Percentiles rank a stretch among this genome's conserved stretches.
Evolutionary conservation across 2,329 filamentous ascomycete genomes (phyloP).

Genomic region (Raffaelea deltoideospora): DNA sequence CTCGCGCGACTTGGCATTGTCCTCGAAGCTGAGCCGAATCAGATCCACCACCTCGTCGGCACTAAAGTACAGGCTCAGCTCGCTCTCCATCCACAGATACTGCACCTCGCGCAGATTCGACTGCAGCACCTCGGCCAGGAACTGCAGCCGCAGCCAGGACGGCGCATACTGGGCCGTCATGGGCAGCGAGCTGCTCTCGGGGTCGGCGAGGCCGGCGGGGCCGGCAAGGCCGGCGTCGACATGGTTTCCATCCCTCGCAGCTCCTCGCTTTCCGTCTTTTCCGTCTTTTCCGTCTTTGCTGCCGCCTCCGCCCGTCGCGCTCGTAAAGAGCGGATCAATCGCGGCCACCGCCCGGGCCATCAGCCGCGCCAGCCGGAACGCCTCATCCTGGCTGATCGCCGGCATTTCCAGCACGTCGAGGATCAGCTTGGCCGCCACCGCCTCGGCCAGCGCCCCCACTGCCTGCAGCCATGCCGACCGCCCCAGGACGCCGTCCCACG

Average conservation of each 20-base stretch:
- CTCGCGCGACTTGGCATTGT: slow-evolving; percentile 42
- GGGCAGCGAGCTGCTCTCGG: slow-evolving; percentile 27
- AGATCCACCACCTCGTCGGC: slow-evolving; percentile 46
- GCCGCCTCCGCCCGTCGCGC: too few relatives aligned
- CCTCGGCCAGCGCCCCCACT: slow-evolving; percentile 42
- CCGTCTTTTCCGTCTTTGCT: slow-evolving; percentile 9
- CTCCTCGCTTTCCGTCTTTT: slow-evolving; percentile 13
- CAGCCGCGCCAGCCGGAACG: slow-evolving; percentile 43
- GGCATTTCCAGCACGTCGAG: slow-evolving; percentile 46
- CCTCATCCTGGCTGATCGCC: slow-evolving; percentile 47
- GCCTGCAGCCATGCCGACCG: slow-evolving; percentile 49
- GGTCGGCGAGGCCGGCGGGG: slow-evolving; percentile 4
- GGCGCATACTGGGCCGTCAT: slow-evolving; percentile 44
- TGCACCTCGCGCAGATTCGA: slow-evolving; percentile 49
- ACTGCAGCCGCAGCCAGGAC: slow-evolving; percentile 49
- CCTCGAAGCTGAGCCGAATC: slow-evolving; percentile 48
- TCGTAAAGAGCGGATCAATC: slow-evolving; percentile 44
- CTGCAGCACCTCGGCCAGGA: slow-evolving; percentile 48
- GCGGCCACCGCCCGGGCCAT: slow-evolving; percentile 42
- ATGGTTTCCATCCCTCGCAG: slow-evolving; percentile 8
- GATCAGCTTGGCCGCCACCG: slow-evolving; percentile 43
- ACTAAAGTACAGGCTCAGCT: slow-evolving; percentile 48
- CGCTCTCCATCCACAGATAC: slow-evolving; percentile 50
- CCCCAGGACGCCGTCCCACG: slow-evolving; percentile 43
- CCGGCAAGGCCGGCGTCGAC: not conserved